phyloP scores from a whole-genome alignment of 257 asterid species.

The Knoxia roxburghii region DNA sequence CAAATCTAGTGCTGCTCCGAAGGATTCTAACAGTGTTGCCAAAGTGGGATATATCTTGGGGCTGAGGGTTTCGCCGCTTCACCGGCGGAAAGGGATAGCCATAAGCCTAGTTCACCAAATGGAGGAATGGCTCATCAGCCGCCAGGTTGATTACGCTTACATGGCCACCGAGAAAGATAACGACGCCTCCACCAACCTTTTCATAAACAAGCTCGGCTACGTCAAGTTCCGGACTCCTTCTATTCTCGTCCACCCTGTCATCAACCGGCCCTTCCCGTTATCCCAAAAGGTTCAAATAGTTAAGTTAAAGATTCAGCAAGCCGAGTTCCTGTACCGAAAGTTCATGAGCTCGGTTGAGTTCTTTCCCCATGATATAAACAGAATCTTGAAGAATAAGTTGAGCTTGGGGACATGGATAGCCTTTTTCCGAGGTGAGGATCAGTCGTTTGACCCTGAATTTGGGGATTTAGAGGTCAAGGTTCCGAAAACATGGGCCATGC shows the following conservation, averaged over 20 bases:
- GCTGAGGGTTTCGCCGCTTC: constrained; percentile 30
- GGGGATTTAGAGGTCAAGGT: constrained; percentile 8
- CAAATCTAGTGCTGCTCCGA: constrained; percentile 13
- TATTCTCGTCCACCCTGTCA: constrained; percentile 30
- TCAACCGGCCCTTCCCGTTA: not conserved
- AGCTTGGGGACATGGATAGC: constrained; percentile 44
- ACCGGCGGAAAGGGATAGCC: constrained; percentile 33
- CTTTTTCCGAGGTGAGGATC: constrained; percentile 13
- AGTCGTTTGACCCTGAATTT: constrained; percentile 2
- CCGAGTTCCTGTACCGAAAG: constrained; percentile 30
- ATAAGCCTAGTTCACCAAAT: constrained; percentile 18
- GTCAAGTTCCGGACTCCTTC: constrained; percentile 28
- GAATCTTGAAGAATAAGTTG: constrained; percentile 23
- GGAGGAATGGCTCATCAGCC: constrained; percentile 34
- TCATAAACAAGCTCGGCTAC: constrained; percentile 26
- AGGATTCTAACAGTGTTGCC: constrained; percentile 17
- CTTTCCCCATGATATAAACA: constrained; percentile 34
- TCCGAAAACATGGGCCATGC: constrained; percentile 38
- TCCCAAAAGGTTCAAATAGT: constrained; percentile 16
- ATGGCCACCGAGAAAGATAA: constrained; percentile 40
- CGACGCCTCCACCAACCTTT: constrained; percentile 29
- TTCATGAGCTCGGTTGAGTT: constrained; percentile 32
- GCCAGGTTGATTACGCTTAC: constrained; percentile 31
- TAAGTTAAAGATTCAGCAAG: constrained; percentile 24
- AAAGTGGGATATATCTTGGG: constrained; percentile 36